Conservation (phyloP, 1,139 yeast species). For the Candida dubliniensis region DNA sequence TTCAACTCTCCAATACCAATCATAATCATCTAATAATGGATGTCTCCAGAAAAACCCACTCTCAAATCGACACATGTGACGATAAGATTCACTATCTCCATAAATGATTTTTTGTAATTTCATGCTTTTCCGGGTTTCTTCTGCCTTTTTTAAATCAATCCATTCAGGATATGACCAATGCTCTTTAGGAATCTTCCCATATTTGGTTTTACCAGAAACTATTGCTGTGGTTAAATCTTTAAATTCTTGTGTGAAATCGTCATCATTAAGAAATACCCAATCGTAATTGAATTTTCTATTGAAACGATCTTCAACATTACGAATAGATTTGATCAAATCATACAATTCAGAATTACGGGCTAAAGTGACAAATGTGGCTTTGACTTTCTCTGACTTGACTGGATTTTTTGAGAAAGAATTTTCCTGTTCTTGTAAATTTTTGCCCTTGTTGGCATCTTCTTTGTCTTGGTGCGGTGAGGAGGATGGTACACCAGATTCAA, state of each 20-base stretch:
- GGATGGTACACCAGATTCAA: background rate
- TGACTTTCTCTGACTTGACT: conserved; percentile 32
- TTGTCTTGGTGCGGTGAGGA: background rate
- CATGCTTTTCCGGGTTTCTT: conserved; percentile 47
- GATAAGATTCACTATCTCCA: conserved; percentile 62
- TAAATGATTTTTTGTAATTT: conserved; percentile 53
- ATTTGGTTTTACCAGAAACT: conserved; percentile 61
- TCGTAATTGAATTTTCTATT: conserved; percentile 67
- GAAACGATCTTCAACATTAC: conserved; percentile 71
- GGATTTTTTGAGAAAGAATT: background rate
- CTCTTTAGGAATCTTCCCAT: conserved; percentile 59
- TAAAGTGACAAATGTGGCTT: conserved; percentile 62
- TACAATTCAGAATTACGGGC: conserved; percentile 65
- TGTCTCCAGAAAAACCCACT: conserved; percentile 65
- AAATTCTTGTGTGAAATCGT: conserved; percentile 58
- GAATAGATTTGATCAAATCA: conserved; percentile 63
- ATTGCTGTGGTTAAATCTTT: conserved; percentile 45
- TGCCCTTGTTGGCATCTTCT: background rate
- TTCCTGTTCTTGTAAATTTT: background rate
- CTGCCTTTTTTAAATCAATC: conserved; percentile 61
- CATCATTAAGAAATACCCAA: conserved; percentile 79
- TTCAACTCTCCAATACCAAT: conserved; percentile 75
- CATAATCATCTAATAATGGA: conserved; percentile 52
- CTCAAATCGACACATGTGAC: conserved; percentile 79
- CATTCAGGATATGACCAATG: conserved; percentile 77